Evolutionary conservation across 306 rosid species (phyloP), one percentile per base, ranked within the genome.

Genomic region (Inga leiocalycina): DNA sequence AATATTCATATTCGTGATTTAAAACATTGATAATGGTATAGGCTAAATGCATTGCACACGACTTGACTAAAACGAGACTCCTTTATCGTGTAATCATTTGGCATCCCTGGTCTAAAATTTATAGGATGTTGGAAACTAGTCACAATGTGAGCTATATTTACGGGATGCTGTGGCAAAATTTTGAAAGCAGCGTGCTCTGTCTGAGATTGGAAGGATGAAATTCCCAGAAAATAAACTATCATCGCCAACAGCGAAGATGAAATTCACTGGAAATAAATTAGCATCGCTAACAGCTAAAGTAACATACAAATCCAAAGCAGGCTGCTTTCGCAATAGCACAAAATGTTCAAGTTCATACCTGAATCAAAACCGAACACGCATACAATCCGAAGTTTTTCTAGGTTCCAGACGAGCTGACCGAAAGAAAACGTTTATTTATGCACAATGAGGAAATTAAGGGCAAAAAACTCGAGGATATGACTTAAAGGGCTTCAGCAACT

Each of bases 401-500:
- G n/a, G n/a, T 79, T 22, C 56, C 48, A 20, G 72, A 44, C 44
- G n/a, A 41, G 27, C 20, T 15, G 54, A 27, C 37, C 71, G 65
- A 45, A 45, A 72, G 66, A 61, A 51, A 66, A 34, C 61, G 39
- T 37, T 81, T 87, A 86, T 85, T 90, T 88, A 89, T 76, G 57
- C 59, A 82, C 89, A 87, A 10, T 30, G 39, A 61, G 43, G 69
- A 59, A 49, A 51, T 43, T 68, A 82, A 27, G 64, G 76, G 37
- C 61, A 20, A 74, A 74, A 82, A 30, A 44, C 80, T 72, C 68
- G 32, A 82, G 44, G 56, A 52, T 39, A 72, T 80, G 49, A 13
- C 74, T 90, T 87, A 92, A 76, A 84, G 71, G 68, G 97, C 97
- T 85, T 91, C 98, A 11, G 97, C 92, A 32, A 90, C 88, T 1